Conservation (phyloP, 805 yeast species). For the Kazachstania viticola region DNA sequence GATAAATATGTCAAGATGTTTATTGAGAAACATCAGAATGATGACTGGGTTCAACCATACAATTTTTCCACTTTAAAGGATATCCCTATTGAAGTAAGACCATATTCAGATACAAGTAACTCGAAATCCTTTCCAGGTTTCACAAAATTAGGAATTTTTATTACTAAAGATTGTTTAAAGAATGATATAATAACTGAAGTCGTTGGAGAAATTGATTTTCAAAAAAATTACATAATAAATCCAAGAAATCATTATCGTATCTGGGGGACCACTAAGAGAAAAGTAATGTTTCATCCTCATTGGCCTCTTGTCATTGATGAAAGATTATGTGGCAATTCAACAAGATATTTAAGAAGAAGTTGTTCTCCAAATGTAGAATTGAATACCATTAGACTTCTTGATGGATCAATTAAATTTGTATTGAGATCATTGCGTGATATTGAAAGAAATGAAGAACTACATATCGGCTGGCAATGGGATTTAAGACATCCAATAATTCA, state of each 20-base stretch:
- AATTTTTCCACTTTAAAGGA: constrained; percentile 17
- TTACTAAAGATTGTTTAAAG: constrained; percentile 30
- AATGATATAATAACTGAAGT: constrained; percentile 48
- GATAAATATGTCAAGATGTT: constrained; percentile 31
- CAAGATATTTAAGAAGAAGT: constrained; percentile 64
- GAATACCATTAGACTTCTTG: constrained; percentile 31
- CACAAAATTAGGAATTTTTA: constrained; percentile 53
- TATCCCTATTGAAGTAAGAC: constrained; percentile 34
- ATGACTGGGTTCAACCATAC: constrained; percentile 15
- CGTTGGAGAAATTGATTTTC: constrained; percentile 61
- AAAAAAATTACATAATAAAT: constrained; percentile 49
- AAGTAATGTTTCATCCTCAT: constrained; percentile 43
- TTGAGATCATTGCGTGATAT: constrained; percentile 48
- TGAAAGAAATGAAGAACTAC: constrained; percentile 54
- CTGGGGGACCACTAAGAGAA: constrained; percentile 60
- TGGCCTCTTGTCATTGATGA: constrained; percentile 66
- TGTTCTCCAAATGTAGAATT: constrained; percentile 70
- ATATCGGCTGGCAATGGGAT: constrained; percentile 88
- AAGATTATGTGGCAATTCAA: constrained; percentile 71
- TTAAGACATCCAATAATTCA: constrained; percentile 55
- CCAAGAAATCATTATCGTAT: constrained; percentile 64
- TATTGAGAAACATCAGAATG: constrained; percentile 38
- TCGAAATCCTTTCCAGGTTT: constrained; percentile 60
- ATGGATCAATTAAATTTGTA: constrained; percentile 36
- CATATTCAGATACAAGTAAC: constrained; percentile 46